Base-by-base conservation (phyloP, 2,329 filamentous ascomycete genomes). In the Sporothrix schenckii region DNA sequence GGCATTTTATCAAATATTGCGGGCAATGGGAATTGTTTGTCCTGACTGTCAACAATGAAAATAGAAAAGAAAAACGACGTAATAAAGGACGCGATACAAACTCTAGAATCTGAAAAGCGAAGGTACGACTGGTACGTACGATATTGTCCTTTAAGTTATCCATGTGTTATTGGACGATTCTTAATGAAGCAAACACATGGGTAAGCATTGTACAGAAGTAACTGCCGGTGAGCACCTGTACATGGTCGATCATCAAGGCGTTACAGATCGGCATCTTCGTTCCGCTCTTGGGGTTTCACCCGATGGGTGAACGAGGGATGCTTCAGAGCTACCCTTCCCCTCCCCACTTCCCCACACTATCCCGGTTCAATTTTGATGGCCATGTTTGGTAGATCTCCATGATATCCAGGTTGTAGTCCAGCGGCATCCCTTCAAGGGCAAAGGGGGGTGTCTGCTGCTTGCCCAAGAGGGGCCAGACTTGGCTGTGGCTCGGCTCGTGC, bases 381-480 rank as follows among this genome's bases (percentile, higher is more conserved):
- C 41, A 65, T 4, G 41, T 49, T 24, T 65, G 60, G 24, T 30
- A 66, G 19, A 66, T 66, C 41, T 70, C 65, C 47, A 68, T 50
- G 54, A 70, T 54, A 19, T 71, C 66, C 7, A 72, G 47, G 13
- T 71, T 56, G 49, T 71, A 71, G 19, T 69, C 71, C 50, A 70
- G 34, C 1, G 69, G 69, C 2, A 66, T 16, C 5, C 69, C 69
- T 41, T 72, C 71, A 16, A 70, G 27, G 24, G 65, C 69, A 68
- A 72, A 71, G 1, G 72, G 63, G 7, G 66, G 27, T 11, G 24
- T 68, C 16, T 72, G 70, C 14, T 66, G 70, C 10, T 73, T 68
- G 9, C 67, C 70, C 67, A 68, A 72, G 5, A 72, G 34, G 5
- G 70, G 68, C 68, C 63, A 70, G 7, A 70, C 60, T 56, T 72